Base-by-base conservation (phyloP, 805 yeast species). In the Teunomyces tritomae region DNA sequence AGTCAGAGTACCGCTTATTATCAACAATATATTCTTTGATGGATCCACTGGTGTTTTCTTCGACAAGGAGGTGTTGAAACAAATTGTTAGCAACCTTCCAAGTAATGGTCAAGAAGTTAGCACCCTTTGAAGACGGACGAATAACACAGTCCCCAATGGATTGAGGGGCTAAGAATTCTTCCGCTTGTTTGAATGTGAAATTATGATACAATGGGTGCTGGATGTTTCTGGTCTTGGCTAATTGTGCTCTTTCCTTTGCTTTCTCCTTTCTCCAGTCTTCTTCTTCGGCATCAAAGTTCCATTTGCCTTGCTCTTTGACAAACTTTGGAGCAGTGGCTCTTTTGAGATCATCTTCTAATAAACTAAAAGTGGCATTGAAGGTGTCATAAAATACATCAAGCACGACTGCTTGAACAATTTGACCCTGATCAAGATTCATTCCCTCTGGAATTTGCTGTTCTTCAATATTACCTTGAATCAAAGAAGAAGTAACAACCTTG, bases 41-140 rank as follows among this genome's bases (percentile, higher is more conserved):
- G 51, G 80, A 82, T 45, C 79, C 84, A 59, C 83, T 82, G 40
- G 78, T 83, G 41, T 78, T 77, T 67, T 94, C 98, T 52, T 83
- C 74, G 40, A 94, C 87, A 57, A 90, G 94, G 53, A 94, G 73
- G 64, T 94, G 98, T 64, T 94, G 98, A 70, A 86, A 94, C 52
- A 92, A 70, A 63, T 85, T 87, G 62, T 88, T 92, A 50, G 88
- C 94, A 40, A 94, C 91, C 64, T 94, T 94, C 97, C 98, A 94
- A 0, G 99, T 92, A 36, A 92, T 84, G 2, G 96, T 90, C 56
- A 94, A 76, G 65, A 84, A 97, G 53, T 89, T 87, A 41, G 80
- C 76, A 37, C 99, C 99, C 52, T 84, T 82, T 8, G 96, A 89
- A 0, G 97, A 89, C 14, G 98, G 99, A 56, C 99, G 80, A 47